A percentile compares a stretch with the other conserved stretches of the same genome.
Evolutionary conservation across 2,329 filamentous ascomycete genomes (phyloP).

Genomic region (Alternaria novae-zelandiae): DNA sequence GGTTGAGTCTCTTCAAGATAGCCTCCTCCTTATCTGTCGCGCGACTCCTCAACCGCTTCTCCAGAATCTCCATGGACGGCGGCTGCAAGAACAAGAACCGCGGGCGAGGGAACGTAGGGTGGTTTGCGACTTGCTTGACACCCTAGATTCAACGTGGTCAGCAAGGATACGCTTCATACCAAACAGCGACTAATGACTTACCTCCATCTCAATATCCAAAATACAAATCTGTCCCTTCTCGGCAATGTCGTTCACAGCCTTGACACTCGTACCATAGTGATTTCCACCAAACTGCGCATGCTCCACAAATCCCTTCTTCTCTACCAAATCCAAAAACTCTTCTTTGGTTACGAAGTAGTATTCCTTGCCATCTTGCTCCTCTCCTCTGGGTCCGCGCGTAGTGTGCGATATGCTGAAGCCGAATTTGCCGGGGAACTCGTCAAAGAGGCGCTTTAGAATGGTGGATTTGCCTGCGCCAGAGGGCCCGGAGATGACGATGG

Average conservation of each 20-base stretch:
- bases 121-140: slow-evolving; percentile 89
- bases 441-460: slow-evolving; percentile 74
- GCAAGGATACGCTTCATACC: background rate
- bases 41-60: slow-evolving; percentile 60
- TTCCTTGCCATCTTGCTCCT: slow-evolving; percentile 77
- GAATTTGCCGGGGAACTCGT: slow-evolving; percentile 70
- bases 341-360: slow-evolving; percentile 72
- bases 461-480: slow-evolving; percentile 84
- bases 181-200: slow-evolving; percentile 37
- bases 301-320: slow-evolving; percentile 77
- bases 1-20: slow-evolving; percentile 56
- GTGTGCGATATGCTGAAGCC: slow-evolving; percentile 72
- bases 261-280: slow-evolving; percentile 82
- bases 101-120: slow-evolving; percentile 67
- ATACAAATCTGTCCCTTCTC: slow-evolving; percentile 77
- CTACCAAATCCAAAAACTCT: slow-evolving; percentile 60
- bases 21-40: slow-evolving; percentile 56
- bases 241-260: slow-evolving; percentile 77
- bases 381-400: slow-evolving; percentile 75
- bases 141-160: slow-evolving; percentile 57
- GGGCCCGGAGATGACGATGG: slow-evolving; percentile 80
- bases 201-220: slow-evolving; percentile 97
- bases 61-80: slow-evolving; percentile 75
- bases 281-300: slow-evolving; percentile 86
- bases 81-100: slow-evolving; percentile 87